Percentiles rank a stretch among this genome's conserved stretches.
Conservation (phyloP, 129 eudicot genomes). For the Kitagawia praeruptora region DNA sequence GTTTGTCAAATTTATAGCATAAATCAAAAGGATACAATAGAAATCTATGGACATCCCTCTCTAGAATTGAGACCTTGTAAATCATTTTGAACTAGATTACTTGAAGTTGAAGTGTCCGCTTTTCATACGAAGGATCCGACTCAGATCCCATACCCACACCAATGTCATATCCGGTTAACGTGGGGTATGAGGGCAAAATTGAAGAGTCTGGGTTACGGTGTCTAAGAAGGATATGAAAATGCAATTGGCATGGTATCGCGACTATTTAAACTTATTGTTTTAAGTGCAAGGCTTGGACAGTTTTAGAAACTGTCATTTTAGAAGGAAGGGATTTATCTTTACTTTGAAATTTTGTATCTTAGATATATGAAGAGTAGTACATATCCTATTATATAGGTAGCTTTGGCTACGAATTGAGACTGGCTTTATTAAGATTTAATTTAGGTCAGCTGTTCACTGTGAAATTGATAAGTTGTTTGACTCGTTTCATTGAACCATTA, state of each 20-base stretch:
- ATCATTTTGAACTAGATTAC: no score
- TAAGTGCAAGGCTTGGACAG: not conserved
- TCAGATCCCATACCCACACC: no score
- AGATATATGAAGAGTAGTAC: not conserved
- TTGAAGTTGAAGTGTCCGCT: no score
- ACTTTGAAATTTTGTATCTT: not conserved
- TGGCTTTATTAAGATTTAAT: not conserved
- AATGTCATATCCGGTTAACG: no score
- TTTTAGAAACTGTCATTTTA: not conserved
- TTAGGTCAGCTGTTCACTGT: not conserved
- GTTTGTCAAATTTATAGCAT: no score
- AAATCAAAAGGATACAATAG: no score
- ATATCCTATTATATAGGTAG: not conserved
- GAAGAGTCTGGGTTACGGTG: no score
- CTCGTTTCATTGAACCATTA: not conserved
- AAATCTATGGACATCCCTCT: no score
- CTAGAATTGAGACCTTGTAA: no score
- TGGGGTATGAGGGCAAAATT: no score
- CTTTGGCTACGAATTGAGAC: not conserved
- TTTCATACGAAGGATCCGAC: no score
- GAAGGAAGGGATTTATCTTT: not conserved
- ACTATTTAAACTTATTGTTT: not conserved
- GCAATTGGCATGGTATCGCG: not conserved
- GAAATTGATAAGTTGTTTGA: not conserved
- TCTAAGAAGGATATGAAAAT: not conserved